Evolutionary conservation across 768 basidiomycete species (phyloP).

Genomic region (Leccinellum luteum): DNA sequence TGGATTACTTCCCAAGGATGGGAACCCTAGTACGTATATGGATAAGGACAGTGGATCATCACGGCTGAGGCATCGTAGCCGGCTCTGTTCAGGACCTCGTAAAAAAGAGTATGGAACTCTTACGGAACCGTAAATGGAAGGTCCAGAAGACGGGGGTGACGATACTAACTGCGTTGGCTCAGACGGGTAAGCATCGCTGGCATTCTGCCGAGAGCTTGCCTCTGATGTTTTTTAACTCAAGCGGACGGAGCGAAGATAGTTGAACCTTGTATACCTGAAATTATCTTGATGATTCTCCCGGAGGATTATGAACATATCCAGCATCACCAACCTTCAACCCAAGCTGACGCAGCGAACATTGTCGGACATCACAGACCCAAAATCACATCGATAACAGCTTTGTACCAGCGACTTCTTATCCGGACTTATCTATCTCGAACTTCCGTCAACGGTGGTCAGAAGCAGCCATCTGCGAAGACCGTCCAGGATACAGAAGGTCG

Average conservation of each 20-base stretch:
- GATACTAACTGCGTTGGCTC: slow-evolving; percentile 21
- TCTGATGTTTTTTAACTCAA: not conserved
- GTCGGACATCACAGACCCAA: too few species aligned
- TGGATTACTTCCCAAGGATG: slow-evolving; percentile 19
- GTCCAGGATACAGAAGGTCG: not conserved
- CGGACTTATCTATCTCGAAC: too few species aligned
- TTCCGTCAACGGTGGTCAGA: not conserved
- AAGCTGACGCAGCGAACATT: too few species aligned
- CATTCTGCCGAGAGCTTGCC: not conserved
- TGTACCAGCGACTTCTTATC: too few species aligned
- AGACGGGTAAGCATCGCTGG: slow-evolving; percentile 11
- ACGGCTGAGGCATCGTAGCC: not conserved
- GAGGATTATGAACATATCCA: not conserved
- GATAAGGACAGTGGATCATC: not conserved
- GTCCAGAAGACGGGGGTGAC: slow-evolving; percentile 21
- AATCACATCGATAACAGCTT: too few species aligned
- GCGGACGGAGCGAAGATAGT: not conserved
- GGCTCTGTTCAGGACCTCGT: slow-evolving; percentile 8
- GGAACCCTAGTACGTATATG: slow-evolving; percentile 2
- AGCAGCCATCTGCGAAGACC: too few species aligned
- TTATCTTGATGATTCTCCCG: not conserved
- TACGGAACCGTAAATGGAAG: slow-evolving; percentile 9
- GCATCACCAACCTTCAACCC: not conserved
- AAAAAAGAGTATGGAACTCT: slow-evolving; percentile 1
- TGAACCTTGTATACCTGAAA: not conserved